A percentile compares a stretch with the other conserved stretches of the same genome.
Evolutionary conservation across 208 protist species (phyloP).

Genomic region (Naegleria gruberi): DNA sequence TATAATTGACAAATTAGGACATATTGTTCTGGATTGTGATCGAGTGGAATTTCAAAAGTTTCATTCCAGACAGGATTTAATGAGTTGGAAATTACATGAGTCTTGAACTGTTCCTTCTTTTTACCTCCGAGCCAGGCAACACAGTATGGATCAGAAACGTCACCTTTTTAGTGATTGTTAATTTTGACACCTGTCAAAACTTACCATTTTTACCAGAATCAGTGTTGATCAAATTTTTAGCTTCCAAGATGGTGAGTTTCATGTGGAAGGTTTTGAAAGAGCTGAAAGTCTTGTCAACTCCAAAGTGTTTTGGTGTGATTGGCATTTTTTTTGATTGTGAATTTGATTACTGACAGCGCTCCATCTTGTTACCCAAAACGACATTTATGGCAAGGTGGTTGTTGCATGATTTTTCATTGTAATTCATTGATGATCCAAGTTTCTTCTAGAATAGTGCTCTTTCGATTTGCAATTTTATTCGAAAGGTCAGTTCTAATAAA

Average conservation of each 20-base stretch:
- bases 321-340: too few species aligned
- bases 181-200: too few species aligned
- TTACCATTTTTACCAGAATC: not conserved
- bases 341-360: too few species aligned
- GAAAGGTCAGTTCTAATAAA: too few species aligned
- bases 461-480: too few species aligned
- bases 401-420: too few species aligned
- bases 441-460: too few species aligned
- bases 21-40: not conserved
- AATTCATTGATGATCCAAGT: too few species aligned
- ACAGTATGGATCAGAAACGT: not conserved
- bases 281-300: not conserved
- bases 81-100: not conserved
- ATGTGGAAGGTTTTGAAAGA: not conserved
- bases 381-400: too few species aligned
- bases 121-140: not conserved
- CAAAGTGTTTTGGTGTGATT: not conserved
- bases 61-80: conserved; percentile 2
- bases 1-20: not conserved
- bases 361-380: too few species aligned
- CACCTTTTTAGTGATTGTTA: too few species aligned
- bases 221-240: not conserved
- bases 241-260: not conserved
- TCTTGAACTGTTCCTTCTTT: not conserved
- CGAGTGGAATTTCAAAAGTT: not conserved